A percentile compares a stretch with the other conserved stretches of the same genome.
Evolutionary conservation across 78 protist species (phyloP).

Genomic region (Chrysochromulina parva): DNA sequence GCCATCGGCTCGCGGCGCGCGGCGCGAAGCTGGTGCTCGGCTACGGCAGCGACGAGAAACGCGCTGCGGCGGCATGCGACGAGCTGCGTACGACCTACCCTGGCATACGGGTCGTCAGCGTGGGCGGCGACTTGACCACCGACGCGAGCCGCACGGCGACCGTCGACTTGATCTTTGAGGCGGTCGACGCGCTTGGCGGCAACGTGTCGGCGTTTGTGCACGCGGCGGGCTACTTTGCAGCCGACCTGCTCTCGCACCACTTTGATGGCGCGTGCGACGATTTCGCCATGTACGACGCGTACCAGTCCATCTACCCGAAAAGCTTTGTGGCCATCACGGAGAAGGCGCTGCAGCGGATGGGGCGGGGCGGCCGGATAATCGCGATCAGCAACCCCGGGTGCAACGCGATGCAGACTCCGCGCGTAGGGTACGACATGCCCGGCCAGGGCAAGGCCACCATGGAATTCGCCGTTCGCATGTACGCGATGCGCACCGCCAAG

Average conservation of each 20-base stretch:
- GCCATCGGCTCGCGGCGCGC: not conserved
- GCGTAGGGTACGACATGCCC: conserved; percentile 21
- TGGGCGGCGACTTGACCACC: not conserved
- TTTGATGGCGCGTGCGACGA: not conserved
- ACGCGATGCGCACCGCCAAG: conserved; percentile 2
- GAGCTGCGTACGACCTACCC: not conserved
- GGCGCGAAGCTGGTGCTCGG: not conserved
- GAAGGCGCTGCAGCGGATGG: not conserved
- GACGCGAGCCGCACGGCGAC: not conserved
- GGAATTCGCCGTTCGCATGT: not conserved
- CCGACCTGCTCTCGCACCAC: not conserved
- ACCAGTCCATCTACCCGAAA: conserved; percentile 20
- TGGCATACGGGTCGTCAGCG: not conserved
- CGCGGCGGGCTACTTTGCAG: conserved; percentile 3
- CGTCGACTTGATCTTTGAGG: not conserved
- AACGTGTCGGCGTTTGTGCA: not conserved
- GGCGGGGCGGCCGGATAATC: not conserved
- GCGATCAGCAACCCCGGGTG: not conserved
- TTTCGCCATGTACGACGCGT: not conserved
- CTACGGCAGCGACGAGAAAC: not conserved
- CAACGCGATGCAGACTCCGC: conserved; percentile 9
- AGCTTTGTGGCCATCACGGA: not conserved
- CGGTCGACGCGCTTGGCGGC: conserved; percentile 6
- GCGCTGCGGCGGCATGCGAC: not conserved
- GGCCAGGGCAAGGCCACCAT: conserved; percentile 18